phyloP scores from a whole-genome alignment of 164 flowering plant genomes.

The Amborella trichopoda region DNA sequence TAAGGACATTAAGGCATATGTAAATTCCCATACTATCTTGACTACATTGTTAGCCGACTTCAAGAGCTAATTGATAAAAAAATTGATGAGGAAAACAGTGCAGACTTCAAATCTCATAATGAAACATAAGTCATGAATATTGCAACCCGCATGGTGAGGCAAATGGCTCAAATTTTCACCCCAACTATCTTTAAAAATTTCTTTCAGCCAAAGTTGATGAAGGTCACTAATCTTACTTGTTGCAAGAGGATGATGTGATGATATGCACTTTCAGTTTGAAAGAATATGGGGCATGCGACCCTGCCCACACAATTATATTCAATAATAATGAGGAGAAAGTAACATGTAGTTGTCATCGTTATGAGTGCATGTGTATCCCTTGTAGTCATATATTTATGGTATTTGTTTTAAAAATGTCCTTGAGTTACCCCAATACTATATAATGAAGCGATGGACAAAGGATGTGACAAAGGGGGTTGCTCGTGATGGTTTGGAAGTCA shows the following conservation, averaged over 20 bases:
- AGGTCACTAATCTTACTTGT: slow-evolving; percentile 63
- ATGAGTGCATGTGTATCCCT: slow-evolving; percentile 74
- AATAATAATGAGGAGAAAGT: slow-evolving; percentile 54
- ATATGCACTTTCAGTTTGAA: slow-evolving; percentile 60
- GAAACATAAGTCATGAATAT: slow-evolving; percentile 59
- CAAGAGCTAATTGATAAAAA: slow-evolving; percentile 40
- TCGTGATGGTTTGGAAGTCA: slow-evolving; percentile 34
- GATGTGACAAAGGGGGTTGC: slow-evolving; percentile 46
- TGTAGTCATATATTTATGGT: slow-evolving; percentile 84
- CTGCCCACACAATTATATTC: slow-evolving; percentile 43
- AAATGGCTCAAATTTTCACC: slow-evolving; percentile 63
- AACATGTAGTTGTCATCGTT: slow-evolving; percentile 75
- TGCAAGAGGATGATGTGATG: slow-evolving; percentile 49
- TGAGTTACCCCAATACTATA: slow-evolving; percentile 54
- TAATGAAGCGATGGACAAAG: slow-evolving; percentile 62
- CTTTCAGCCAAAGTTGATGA: slow-evolving; percentile 80
- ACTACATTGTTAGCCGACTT: slow-evolving; percentile 35
- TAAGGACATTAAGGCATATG: too few relatives aligned
- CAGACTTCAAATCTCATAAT: slow-evolving; percentile 51
- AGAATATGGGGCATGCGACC: slow-evolving; percentile 65
- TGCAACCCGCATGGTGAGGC: slow-evolving; percentile 85
- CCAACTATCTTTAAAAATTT: slow-evolving; percentile 55
- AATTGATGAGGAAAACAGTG: slow-evolving; percentile 44
- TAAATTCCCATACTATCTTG: slow-evolving; percentile 45
- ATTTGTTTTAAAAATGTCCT: slow-evolving; percentile 74